Evolutionary conservation across 805 yeast species (phyloP).

Genomic region (Saturnispora zaruensis): DNA sequence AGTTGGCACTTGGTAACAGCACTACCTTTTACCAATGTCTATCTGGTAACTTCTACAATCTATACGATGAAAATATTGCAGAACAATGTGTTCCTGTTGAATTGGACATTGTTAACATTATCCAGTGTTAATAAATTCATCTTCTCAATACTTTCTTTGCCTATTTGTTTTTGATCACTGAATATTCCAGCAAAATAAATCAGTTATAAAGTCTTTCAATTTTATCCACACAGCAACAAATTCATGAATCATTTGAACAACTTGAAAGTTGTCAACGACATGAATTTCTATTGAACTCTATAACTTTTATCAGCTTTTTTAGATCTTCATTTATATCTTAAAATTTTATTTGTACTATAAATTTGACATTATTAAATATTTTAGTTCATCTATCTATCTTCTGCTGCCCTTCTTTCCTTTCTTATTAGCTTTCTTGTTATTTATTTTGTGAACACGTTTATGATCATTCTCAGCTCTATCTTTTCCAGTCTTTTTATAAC

Average conservation of each 20-base stretch:
- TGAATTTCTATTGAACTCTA: not conserved
- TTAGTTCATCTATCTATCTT: not conserved
- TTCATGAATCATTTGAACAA: slow-evolving; percentile 2
- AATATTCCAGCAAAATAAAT: not conserved
- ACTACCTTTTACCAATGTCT: slow-evolving; percentile 65
- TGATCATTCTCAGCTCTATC: slow-evolving; percentile 54
- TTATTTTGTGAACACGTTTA: slow-evolving; percentile 27
- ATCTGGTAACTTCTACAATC: slow-evolving; percentile 71
- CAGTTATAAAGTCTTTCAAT: not conserved
- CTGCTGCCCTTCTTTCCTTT: slow-evolving; percentile 25
- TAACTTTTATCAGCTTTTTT: not conserved
- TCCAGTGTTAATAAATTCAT: slow-evolving; percentile 34
- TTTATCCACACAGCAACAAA: slow-evolving; percentile 2
- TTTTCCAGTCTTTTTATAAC: slow-evolving; percentile 70
- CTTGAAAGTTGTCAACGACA: not conserved
- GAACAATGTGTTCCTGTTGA: slow-evolving; percentile 56
- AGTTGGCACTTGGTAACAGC: slow-evolving; percentile 55
- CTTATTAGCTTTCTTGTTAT: slow-evolving; percentile 18
- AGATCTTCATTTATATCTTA: not conserved
- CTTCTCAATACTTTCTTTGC: not conserved
- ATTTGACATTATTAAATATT: not conserved
- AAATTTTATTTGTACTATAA: not conserved
- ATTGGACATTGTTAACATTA: slow-evolving; percentile 50
- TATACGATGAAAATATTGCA: slow-evolving; percentile 58
- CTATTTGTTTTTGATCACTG: not conserved